Percentiles rank a stretch among this genome's conserved stretches.
Evolutionary conservation across 495 filamentous ascomycete species (phyloP).

Genomic region (Annulohypoxylon maeteangense): DNA sequence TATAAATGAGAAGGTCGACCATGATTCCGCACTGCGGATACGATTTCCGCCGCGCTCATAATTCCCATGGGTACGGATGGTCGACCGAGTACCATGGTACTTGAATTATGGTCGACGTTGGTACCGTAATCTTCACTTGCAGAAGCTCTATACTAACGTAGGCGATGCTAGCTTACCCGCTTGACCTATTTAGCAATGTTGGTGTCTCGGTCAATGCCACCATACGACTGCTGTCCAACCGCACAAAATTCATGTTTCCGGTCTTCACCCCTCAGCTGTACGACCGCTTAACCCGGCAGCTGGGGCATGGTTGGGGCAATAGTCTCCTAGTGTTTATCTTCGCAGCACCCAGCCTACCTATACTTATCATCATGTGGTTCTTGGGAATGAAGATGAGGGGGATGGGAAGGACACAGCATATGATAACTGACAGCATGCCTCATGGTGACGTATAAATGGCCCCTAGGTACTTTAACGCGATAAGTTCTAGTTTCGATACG

Average conservation of each 20-base stretch:
- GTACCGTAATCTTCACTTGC: conserved; percentile 63
- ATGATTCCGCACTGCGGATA: conserved; percentile 68
- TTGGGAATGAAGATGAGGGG: conserved; percentile 47
- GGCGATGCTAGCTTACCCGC: conserved; percentile 71
- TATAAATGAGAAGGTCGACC: conserved; percentile 61
- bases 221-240: conserved; percentile 27
- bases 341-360: conserved; percentile 51
- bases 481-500: background rate
- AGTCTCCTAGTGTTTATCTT: conserved; percentile 62
- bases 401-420: conserved; percentile 18
- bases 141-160: conserved; percentile 69
- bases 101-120: conserved; percentile 69
- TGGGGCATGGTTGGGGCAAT: conserved; percentile 64
- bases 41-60: conserved; percentile 66
- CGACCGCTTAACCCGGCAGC: conserved; percentile 52
- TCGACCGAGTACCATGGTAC: conserved; percentile 60
- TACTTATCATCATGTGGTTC: conserved; percentile 55
- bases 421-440: background rate
- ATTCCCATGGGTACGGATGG: conserved; percentile 71
- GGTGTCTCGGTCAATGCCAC: conserved; percentile 40
- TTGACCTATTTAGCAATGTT: conserved; percentile 41
- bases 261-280: conserved; percentile 64
- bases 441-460: background rate
- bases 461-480: no score
- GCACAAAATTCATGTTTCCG: conserved; percentile 59